phyloP scores from a whole-genome alignment of 129 eudicot species.

The Mikania micrantha region DNA sequence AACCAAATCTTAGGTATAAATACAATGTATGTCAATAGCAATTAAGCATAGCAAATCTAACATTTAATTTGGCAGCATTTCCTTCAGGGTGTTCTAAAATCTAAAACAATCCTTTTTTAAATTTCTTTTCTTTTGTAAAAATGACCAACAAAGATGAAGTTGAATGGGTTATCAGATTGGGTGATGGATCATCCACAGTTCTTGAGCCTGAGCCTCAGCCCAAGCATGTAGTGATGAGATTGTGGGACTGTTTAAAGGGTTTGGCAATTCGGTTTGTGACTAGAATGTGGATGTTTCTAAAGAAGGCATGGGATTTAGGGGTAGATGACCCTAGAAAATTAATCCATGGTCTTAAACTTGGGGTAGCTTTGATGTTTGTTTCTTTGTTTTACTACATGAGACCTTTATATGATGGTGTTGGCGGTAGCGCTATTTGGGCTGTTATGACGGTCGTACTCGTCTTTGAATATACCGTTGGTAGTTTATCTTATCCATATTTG shows the following conservation, averaged over 20 bases:
- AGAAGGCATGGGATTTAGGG: conserved; percentile 44
- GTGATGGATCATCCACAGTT: conserved; percentile 11
- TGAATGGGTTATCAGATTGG: conserved; percentile 37
- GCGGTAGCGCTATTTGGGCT: conserved; percentile 20
- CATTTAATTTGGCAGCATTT: conserved; percentile 16
- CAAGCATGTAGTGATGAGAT: not conserved
- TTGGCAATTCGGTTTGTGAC: not conserved
- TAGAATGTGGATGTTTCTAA: conserved; percentile 16
- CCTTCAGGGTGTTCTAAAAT: not conserved
- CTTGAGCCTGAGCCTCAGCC: not conserved
- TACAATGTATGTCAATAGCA: conserved; percentile 4
- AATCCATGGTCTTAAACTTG: conserved; percentile 45
- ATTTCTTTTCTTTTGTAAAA: not conserved
- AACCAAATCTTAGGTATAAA: conserved; percentile 18
- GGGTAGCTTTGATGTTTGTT: conserved; percentile 28
- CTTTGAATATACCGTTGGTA: conserved; percentile 28
- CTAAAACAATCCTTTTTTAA: no score
- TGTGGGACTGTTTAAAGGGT: conserved; percentile 13
- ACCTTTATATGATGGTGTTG: conserved; percentile 21
- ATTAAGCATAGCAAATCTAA: conserved; percentile 10
- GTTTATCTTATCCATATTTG: not conserved
- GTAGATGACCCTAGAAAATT: conserved; percentile 50
- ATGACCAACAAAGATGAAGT: conserved; percentile 8
- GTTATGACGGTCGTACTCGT: conserved; percentile 26
- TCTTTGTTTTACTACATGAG: conserved; percentile 27